Conservation (phyloP, 176 grass and related monocot genomes). For the Chrysopogon serrulatus region DNA sequence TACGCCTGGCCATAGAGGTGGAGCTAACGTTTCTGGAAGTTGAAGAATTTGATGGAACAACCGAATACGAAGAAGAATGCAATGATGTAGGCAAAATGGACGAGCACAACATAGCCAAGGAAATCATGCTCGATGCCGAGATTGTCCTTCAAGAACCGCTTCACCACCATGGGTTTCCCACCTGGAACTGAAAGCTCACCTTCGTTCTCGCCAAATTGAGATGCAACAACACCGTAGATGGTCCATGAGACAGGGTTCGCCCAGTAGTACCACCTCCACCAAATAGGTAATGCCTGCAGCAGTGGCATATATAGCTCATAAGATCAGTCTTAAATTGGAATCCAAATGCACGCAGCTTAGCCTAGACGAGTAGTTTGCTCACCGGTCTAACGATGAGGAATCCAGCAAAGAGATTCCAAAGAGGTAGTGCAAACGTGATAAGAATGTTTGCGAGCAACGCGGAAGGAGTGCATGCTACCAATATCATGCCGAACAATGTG, state of each 20-base stretch:
- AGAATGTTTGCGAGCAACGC: constrained; percentile 56
- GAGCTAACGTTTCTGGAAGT: constrained; percentile 81
- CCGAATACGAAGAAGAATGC: constrained; percentile 67
- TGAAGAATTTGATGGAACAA: constrained; percentile 74
- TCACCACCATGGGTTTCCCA: constrained; percentile 1
- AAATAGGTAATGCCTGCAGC: constrained; percentile 59
- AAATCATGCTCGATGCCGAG: constrained; percentile 55
- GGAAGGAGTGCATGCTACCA: constrained; percentile 59
- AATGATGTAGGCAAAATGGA: constrained; percentile 54
- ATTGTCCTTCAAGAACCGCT: constrained; percentile 40
- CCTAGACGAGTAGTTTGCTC: neutral
- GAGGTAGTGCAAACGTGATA: constrained; percentile 47
- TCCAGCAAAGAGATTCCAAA: constrained; percentile 86
- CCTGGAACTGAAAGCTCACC: constrained; percentile 34
- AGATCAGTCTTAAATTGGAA: neutral
- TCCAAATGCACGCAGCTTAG: neutral
- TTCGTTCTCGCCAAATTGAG: constrained; percentile 51
- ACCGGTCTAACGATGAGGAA: constrained; percentile 68
- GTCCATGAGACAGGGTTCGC: constrained; percentile 72
- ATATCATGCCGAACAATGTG: constrained; percentile 79
- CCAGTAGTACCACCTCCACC: constrained; percentile 99
- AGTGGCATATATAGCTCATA: neutral
- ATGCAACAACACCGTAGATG: constrained; percentile 65
- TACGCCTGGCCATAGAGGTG: neutral
- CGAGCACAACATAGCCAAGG: constrained; percentile 53